Percentiles rank a stretch among this genome's conserved stretches.
These are phyloP conservation scores for Aureobasidium sp. DNA, from an alignment of 2,329 filamentous ascomycete species.

Conservation along the genomic window DNA sequence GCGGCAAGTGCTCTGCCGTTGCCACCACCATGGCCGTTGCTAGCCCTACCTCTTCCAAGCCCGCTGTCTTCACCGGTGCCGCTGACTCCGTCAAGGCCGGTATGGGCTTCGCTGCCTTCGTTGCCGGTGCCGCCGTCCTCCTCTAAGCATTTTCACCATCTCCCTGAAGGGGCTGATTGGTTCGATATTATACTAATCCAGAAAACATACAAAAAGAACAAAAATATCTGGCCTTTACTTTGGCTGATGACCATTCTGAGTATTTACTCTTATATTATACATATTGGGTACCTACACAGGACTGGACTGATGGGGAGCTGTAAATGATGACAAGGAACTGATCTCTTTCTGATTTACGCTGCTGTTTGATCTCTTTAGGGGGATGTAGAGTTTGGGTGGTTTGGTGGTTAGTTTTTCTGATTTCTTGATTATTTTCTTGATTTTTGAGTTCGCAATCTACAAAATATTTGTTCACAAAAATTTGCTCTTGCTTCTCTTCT, in stretches of 20 bases:
- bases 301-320: conserved; percentile 11
- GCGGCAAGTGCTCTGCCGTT: not conserved
- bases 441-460: too few species aligned
- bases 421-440: conserved; percentile 1
- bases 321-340: conserved; percentile 3
- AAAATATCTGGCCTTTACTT: conserved; percentile 1
- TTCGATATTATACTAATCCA: conserved; percentile 1
- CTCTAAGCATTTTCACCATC: conserved; percentile 8
- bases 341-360: conserved; percentile 13
- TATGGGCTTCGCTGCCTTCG: conserved; percentile 6
- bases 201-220: not conserved
- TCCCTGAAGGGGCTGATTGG: not conserved
- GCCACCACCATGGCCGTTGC: not conserved
- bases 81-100: conserved; percentile 10
- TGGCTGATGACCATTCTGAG: conserved; percentile 8
- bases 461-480: conserved; percentile 8
- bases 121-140: conserved; percentile 9
- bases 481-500: too few species aligned
- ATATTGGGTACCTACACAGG: not conserved
- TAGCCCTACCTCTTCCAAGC: not conserved
- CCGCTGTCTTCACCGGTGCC: conserved; percentile 13
- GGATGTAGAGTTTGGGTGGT: not conserved
- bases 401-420: conserved; percentile 4
- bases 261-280: not conserved
- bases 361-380: conserved; percentile 4